Evolutionary conservation across 2,329 filamentous ascomycete species (phyloP).

Genomic region (Xylariaceae sp.): DNA sequence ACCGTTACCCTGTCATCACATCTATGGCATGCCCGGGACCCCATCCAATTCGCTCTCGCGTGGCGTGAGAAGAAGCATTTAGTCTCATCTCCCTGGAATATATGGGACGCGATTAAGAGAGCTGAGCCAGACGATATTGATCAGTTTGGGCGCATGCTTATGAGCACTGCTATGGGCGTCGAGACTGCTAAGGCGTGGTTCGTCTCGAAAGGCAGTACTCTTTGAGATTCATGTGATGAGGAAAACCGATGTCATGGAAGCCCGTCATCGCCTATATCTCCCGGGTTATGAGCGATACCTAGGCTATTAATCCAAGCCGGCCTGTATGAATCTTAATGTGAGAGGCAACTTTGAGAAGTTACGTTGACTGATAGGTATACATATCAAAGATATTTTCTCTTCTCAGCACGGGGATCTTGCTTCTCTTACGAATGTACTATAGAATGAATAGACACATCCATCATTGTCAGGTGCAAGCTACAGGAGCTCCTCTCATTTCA

Average conservation of each 20-base stretch:
- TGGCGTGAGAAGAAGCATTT: slow-evolving; percentile 19
- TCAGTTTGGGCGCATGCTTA: slow-evolving; percentile 15
- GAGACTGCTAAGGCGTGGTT: slow-evolving; percentile 22
- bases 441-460: too few species aligned
- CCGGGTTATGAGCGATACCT: too few species aligned
- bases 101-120: slow-evolving; percentile 1
- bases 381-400: background rate
- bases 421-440: background rate
- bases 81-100: slow-evolving; percentile 9
- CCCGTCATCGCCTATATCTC: background rate
- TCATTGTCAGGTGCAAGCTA: too few species aligned
- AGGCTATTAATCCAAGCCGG: background rate
- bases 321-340: background rate
- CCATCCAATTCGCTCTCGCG: slow-evolving; percentile 19
- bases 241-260: background rate
- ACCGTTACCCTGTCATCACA: slow-evolving; percentile 22
- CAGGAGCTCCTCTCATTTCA: too few species aligned
- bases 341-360: background rate
- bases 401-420: background rate
- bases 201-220: slow-evolving; percentile 11
- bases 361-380: background rate
- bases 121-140: slow-evolving; percentile 18
- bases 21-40: slow-evolving; percentile 18
- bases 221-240: background rate
- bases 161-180: slow-evolving; percentile 17